Conservation (phyloP, 768 basidiomycete species). For the Leucocoprinus leucothites region DNA sequence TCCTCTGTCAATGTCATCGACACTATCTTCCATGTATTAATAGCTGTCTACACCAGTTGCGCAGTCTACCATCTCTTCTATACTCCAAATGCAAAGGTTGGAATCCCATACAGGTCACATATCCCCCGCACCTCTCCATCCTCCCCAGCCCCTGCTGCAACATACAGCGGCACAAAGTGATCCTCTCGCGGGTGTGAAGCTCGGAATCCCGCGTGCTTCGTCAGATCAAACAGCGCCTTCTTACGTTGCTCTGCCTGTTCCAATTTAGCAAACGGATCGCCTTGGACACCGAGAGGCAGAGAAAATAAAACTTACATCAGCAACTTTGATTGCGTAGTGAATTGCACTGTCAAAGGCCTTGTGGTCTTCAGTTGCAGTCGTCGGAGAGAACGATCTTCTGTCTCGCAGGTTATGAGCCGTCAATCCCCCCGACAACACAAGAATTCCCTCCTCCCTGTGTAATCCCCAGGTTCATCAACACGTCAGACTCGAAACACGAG, state of each 20-base stretch:
- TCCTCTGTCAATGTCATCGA: background rate
- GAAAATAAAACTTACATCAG: slow-evolving; percentile 42
- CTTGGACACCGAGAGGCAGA: slow-evolving; percentile 4
- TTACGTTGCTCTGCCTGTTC: slow-evolving; percentile 49
- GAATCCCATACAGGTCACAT: slow-evolving; percentile 51
- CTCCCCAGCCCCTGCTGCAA: slow-evolving; percentile 73
- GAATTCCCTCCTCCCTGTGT: slow-evolving; percentile 57
- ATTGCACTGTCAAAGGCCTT: slow-evolving; percentile 61
- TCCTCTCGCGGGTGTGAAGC: slow-evolving; percentile 74
- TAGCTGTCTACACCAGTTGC: background rate
- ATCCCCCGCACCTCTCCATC: slow-evolving; percentile 48
- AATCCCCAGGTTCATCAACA: slow-evolving; percentile 12
- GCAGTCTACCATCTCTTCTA: slow-evolving; percentile 18
- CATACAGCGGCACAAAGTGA: slow-evolving; percentile 78
- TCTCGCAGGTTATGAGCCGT: slow-evolving; percentile 67
- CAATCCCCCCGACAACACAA: slow-evolving; percentile 71
- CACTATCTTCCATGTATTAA: background rate
- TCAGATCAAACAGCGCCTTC: slow-evolving; percentile 50
- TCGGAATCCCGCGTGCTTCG: slow-evolving; percentile 59
- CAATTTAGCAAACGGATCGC: slow-evolving; percentile 11
- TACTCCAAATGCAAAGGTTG: slow-evolving; percentile 66
- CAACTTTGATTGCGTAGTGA: slow-evolving; percentile 45
- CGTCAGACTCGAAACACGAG: background rate
- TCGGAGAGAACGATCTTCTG: slow-evolving; percentile 43
- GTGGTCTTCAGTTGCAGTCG: slow-evolving; percentile 43